These are phyloP conservation scores for Wilhelminamyces savonicus DNA, from an alignment of 805 yeast species.

Conservation along the genomic window DNA sequence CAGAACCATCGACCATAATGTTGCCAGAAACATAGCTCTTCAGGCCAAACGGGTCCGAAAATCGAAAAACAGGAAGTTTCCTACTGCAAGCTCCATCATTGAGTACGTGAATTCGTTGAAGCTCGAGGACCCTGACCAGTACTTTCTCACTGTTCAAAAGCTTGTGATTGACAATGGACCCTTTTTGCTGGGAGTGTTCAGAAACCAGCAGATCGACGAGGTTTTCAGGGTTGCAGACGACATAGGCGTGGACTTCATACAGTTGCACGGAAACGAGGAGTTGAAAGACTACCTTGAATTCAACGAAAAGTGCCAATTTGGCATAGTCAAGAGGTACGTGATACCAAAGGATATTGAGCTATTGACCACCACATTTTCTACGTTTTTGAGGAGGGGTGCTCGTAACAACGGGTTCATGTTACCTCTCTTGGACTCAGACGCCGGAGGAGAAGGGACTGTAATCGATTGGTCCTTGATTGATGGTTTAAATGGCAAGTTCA, in stretches of 20 bases:
- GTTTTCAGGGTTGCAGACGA: conserved; percentile 40
- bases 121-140: conserved; percentile 13
- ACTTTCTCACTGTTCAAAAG: conserved; percentile 21
- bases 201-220: conserved; percentile 69
- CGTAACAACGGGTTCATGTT: conserved; percentile 35
- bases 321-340: conserved; percentile 69
- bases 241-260: conserved; percentile 67
- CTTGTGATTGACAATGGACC: conserved; percentile 47
- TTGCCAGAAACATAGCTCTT: conserved; percentile 21
- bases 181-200: conserved; percentile 80
- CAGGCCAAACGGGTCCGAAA: conserved; percentile 20
- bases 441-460: conserved; percentile 86
- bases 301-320: conserved; percentile 34
- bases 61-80: conserved; percentile 9
- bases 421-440: conserved; percentile 77
- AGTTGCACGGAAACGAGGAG: conserved; percentile 68
- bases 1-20: conserved; percentile 49
- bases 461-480: conserved; percentile 57
- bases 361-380: conserved; percentile 27
- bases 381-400: too few relatives aligned
- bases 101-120: conserved; percentile 6
- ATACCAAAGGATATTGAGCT: conserved; percentile 45
- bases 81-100: conserved; percentile 13
- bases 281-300: conserved; percentile 49
- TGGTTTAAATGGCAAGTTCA: conserved; percentile 29